Evolutionary conservation across 352 stramenopile species (phyloP), one percentile per base, ranked within the genome.

Genomic region (Pythium graminicola): DNA sequence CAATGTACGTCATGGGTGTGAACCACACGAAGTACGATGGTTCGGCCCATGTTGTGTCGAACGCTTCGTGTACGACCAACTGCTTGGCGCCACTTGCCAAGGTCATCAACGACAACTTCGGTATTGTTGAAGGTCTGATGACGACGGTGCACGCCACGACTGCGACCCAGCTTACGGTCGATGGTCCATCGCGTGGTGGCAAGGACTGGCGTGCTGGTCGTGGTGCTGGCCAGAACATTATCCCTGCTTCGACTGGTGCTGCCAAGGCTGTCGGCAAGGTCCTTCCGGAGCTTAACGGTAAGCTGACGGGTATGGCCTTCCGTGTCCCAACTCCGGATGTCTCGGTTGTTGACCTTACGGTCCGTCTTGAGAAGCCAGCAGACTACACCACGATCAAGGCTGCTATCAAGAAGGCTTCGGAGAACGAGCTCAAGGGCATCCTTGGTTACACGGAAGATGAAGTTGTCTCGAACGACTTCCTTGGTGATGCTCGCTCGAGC

Each of bases 1-100:
- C 94, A 54, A 98, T 98, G 92, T 98, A 97, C 65, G 93, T 98
- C 23, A 96, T 97, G 78, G 93, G 93, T 50, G 92, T 98, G 22
- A 98, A 98, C 77, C 69, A 95, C 55, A 72, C 78, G 17, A 76
- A 89, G 46, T 98, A 98, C 74, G 76, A 95, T 60, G 76, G 72
- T 50, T 84, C 73, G 68, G 74, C 63, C 76, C 46, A 82, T 42
- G 64, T 93, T 46, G 74, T 93, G 17, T 93, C 81, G 56, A 91
- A 89, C 72, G 78, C 78, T 14, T 80, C 64, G 51, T 89, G 78
- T 67, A 89, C 77, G 32, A 88, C 76, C 53, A 88, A 96, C 89
- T 77, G 68, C 43, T 47, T 81, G 22, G 71, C 69, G 46, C 71
- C 71, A 27, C 49, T 78, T 27, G 69, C 69, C 57, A 81, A 81